These are phyloP conservation scores for Cyphellophora europaea DNA, from an alignment of 2,329 filamentous ascomycete genomes.

Conservation along the genomic window DNA sequence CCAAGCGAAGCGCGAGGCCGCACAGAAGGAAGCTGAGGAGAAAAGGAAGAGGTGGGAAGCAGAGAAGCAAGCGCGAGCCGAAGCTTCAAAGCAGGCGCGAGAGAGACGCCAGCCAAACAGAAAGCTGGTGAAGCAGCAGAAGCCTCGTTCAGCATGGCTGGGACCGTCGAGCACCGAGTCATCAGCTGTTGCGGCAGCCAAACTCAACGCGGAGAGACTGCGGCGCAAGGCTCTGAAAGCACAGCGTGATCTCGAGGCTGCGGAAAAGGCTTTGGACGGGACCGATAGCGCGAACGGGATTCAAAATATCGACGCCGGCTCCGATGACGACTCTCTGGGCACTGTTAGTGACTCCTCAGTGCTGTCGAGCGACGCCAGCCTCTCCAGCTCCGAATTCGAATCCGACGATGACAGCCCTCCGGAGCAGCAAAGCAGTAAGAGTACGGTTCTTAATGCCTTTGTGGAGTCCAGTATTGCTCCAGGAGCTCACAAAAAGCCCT, in stretches of 20 bases:
- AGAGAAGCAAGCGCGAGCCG: conserved; percentile 39
- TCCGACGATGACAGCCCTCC: conserved; percentile 25
- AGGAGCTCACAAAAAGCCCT: too few relatives aligned
- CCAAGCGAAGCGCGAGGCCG: conserved; percentile 49
- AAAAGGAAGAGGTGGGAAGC: conserved; percentile 57
- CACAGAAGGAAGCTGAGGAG: conserved; percentile 35
- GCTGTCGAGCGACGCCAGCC: neutral
- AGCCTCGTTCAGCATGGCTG: too few relatives aligned
- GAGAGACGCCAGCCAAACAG: conserved; percentile 18
- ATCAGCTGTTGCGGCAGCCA: conserved; percentile 5
- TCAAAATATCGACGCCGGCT: too few relatives aligned
- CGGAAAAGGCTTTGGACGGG: conserved; percentile 14
- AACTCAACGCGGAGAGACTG: conserved; percentile 30
- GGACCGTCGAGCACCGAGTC: conserved; percentile 2
- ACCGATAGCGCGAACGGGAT: too few relatives aligned
- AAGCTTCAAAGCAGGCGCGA: conserved; percentile 28
- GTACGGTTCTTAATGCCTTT: neutral
- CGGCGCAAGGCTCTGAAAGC: conserved; percentile 33
- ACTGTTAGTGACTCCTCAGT: conserved; percentile 7
- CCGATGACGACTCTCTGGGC: conserved; percentile 1
- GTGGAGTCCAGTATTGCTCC: too few relatives aligned
- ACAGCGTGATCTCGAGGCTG: conserved; percentile 22
- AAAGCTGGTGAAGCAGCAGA: conserved; percentile 6
- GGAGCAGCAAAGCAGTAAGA: conserved; percentile 30
- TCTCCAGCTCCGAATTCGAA: conserved; percentile 10